phyloP scores from a whole-genome alignment of 495 filamentous ascomycete species.

The Trichoderma asperelloides region DNA sequence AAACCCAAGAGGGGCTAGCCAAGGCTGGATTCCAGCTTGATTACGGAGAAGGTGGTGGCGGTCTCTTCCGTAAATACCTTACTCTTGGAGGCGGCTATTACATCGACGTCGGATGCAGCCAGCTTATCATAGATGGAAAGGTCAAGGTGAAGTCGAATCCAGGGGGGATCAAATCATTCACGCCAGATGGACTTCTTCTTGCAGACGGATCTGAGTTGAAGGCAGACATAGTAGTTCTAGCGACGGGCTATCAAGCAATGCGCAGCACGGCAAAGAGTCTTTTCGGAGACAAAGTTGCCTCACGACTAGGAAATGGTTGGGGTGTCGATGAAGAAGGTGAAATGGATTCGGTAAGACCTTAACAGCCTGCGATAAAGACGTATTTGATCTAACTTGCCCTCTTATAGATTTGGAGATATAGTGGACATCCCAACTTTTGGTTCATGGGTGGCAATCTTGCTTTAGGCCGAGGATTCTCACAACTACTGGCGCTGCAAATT shows the following conservation, averaged over 20 bases:
- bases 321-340: slow-evolving; percentile 57
- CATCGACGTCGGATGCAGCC: slow-evolving; percentile 52
- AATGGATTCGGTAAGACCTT: slow-evolving; percentile 27
- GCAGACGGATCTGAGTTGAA: slow-evolving; percentile 46
- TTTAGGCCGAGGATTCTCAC: slow-evolving; percentile 50
- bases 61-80: slow-evolving; percentile 52
- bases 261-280: slow-evolving; percentile 37
- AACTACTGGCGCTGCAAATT: slow-evolving; percentile 46
- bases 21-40: slow-evolving; percentile 55
- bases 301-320: slow-evolving; percentile 51
- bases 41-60: slow-evolving; percentile 41
- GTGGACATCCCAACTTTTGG: slow-evolving; percentile 57
- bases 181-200: slow-evolving; percentile 42
- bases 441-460: slow-evolving; percentile 61
- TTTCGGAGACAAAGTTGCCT: slow-evolving; percentile 51
- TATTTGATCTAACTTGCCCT: neutral
- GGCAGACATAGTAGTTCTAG: slow-evolving; percentile 56
- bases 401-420: slow-evolving; percentile 46
- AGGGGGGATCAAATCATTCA: slow-evolving; percentile 37
- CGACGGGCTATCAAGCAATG: slow-evolving; percentile 63
- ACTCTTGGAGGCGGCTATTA: slow-evolving; percentile 53
- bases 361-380: neutral
- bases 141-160: slow-evolving; percentile 36
- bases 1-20: slow-evolving; percentile 41
- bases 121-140: slow-evolving; percentile 53